Conservation (phyloP, 495 filamentous ascomycete species). For the Lineolata rhizophorae region DNA sequence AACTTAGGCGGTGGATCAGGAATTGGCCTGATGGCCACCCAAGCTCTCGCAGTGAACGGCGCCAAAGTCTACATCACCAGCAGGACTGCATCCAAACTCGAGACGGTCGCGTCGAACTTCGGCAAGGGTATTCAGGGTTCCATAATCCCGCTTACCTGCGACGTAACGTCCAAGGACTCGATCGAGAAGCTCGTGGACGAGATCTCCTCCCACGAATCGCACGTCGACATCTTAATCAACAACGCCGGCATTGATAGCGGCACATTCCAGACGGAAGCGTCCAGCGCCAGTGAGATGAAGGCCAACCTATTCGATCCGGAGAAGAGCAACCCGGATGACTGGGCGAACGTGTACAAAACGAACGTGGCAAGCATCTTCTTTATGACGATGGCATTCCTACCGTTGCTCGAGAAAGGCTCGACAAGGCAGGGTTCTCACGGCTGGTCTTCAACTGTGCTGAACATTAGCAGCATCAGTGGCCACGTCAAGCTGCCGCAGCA, state of each 20-base stretch:
- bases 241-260: conserved; percentile 27
- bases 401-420: conserved; percentile 11
- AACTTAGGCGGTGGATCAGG: conserved; percentile 22
- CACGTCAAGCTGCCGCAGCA: conserved; percentile 11
- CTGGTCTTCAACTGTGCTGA: conserved; percentile 11
- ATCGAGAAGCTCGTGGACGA: conserved; percentile 24
- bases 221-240: conserved; percentile 31
- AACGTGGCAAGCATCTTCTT: conserved; percentile 13
- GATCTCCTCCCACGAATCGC: conserved; percentile 22
- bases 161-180: conserved; percentile 24
- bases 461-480: conserved; percentile 13
- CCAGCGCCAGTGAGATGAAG: conserved; percentile 10
- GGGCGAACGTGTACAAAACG: conserved; percentile 12
- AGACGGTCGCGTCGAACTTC: conserved; percentile 25
- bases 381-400: conserved; percentile 12
- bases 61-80: conserved; percentile 33
- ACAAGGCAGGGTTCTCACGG: conserved; percentile 7
- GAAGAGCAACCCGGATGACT: conserved; percentile 8
- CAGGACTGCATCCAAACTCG: conserved; percentile 31
- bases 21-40: conserved; percentile 46
- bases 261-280: conserved; percentile 9
- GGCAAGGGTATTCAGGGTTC: conserved; percentile 26
- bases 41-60: conserved; percentile 38
- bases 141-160: conserved; percentile 32
- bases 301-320: conserved; percentile 13